Evolutionary conservation across 2,329 filamentous ascomycete genomes (phyloP).

Genomic region (Torrubiellomyces zombiae): DNA sequence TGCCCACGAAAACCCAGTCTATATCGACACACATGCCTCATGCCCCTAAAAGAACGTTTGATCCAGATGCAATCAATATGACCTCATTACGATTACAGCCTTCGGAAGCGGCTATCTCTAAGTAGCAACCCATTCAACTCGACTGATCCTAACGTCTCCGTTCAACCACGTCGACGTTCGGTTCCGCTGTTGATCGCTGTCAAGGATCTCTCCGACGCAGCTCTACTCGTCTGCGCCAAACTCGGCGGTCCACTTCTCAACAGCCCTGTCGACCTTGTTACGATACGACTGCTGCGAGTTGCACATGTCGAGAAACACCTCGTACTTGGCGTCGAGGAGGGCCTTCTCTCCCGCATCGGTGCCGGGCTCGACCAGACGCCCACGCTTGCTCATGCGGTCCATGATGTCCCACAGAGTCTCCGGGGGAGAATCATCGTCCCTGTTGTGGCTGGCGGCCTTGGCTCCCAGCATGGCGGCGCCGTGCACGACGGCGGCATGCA

Average conservation of each 20-base stretch:
- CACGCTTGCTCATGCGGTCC: slow-evolving; percentile 92
- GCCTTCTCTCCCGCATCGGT: slow-evolving; percentile 58
- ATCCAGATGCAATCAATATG: too few relatives aligned
- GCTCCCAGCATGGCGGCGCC: slow-evolving; percentile 97
- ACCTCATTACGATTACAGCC: slow-evolving; percentile 3
- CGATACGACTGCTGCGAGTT: slow-evolving; percentile 72
- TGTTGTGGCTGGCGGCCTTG: slow-evolving; percentile 78
- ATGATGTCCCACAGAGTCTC: slow-evolving; percentile 93
- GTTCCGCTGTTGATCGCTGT: too few relatives aligned
- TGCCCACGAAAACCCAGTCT: too few relatives aligned
- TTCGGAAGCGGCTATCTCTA: not conserved
- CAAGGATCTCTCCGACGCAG: too few relatives aligned
- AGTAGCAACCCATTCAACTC: not conserved
- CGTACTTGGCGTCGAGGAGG: slow-evolving; percentile 76
- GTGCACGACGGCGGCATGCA: slow-evolving; percentile 89
- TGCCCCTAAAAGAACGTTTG: too few relatives aligned
- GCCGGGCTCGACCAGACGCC: slow-evolving; percentile 63
- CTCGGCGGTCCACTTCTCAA: slow-evolving; percentile 19
- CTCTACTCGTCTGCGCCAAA: slow-evolving; percentile 11
- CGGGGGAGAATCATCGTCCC: slow-evolving; percentile 48
- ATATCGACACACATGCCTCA: too few relatives aligned
- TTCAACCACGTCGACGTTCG: too few relatives aligned
- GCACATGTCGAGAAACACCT: slow-evolving; percentile 89
- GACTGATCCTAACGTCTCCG: too few relatives aligned
- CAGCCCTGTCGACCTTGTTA: slow-evolving; percentile 53